A percentile compares a stretch with the other conserved stretches of the same genome.
Conservation (phyloP, 2,329 filamentous ascomycete genomes). For the Curvularia verruculosa region DNA sequence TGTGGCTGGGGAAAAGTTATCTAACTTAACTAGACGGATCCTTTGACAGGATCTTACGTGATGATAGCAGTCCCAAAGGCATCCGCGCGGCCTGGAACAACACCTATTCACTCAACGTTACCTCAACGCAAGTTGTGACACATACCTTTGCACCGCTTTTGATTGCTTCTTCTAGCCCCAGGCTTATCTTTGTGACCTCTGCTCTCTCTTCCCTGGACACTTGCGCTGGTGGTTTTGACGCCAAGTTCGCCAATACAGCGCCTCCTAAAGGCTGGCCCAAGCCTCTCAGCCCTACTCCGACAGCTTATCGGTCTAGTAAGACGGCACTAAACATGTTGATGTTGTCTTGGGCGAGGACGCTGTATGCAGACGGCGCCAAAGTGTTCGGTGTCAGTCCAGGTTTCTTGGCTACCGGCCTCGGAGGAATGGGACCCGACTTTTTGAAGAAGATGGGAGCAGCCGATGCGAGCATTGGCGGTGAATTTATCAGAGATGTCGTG, state of each 20-base stretch:
- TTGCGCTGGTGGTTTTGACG: slow-evolving; percentile 31
- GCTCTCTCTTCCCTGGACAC: slow-evolving; percentile 51
- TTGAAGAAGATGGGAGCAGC: slow-evolving; percentile 48
- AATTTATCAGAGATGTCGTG: slow-evolving; percentile 49
- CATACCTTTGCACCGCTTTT: slow-evolving; percentile 47
- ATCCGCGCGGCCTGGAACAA: slow-evolving; percentile 48
- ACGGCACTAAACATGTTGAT: slow-evolving; percentile 58
- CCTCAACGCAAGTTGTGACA: slow-evolving; percentile 49
- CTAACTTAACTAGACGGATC: slow-evolving; percentile 51
- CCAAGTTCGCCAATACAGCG: slow-evolving; percentile 30
- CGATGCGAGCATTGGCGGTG: slow-evolving; percentile 46
- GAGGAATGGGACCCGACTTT: slow-evolving; percentile 41
- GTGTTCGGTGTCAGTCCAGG: slow-evolving; percentile 56
- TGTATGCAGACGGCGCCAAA: slow-evolving; percentile 56
- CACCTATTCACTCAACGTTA: slow-evolving; percentile 49
- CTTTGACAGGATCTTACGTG: slow-evolving; percentile 51
- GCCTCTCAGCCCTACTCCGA: slow-evolving; percentile 24
- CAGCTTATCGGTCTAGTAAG: slow-evolving; percentile 53
- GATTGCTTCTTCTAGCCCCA: slow-evolving; percentile 42
- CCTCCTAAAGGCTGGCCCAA: slow-evolving; percentile 58
- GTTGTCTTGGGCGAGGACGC: slow-evolving; percentile 54
- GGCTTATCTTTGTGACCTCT: slow-evolving; percentile 50
- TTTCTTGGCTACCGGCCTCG: slow-evolving; percentile 54
- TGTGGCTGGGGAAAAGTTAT: not conserved
- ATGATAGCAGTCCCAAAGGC: slow-evolving; percentile 30